Evolutionary conservation across 768 basidiomycete genomes (phyloP), one percentile per base, ranked within the genome.

Genomic region (Termitomyces sp.): DNA sequence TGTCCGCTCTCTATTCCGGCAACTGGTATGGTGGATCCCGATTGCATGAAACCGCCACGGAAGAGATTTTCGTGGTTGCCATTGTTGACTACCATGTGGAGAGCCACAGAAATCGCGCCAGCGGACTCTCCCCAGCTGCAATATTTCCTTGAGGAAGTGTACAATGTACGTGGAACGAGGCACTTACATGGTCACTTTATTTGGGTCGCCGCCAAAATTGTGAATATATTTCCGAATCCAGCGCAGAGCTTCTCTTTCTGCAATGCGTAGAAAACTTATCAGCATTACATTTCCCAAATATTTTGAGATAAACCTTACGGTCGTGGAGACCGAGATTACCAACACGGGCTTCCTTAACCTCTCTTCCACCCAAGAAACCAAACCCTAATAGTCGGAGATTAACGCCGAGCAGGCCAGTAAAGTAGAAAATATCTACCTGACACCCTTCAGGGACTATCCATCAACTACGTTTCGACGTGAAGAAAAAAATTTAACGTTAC

Each of bases 311-410:
- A 32, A 14, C 10, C 81, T 67, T 62, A 83, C 83, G 83, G 70
- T 89, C 86, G 56, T 79, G 80, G 23, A 90, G 70, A n/a, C 87
- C 87, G 21, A 87, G 72, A 64, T 89, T 89, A 1, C 80, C 82
- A 8, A 82, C 71, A 1, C 78, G 79, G 3, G 77, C 82, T 4
- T 69, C 73, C 47, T 76, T 78, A 1, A 83, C 76, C 69, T 85
- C 82, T 59, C 77, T 71, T 42, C 81, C 71, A 0, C 77, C 75
- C 38, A 84, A 58, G 66, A 84, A 85, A 3, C 83, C 82, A 50
- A 82, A 77, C 5, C 76, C 81, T 48, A 43, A 8, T 4, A 7
- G 14, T 12, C 7, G 1, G 35, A 6, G n/a, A 29, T 45, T 9
- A 47, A 46, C 29, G 31, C 16, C 1, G 27, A 21, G 42, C n/a